Evolutionary conservation across 371 early-diverging fungal species (phyloP).

Genomic region (Phascolomyces articulosus): DNA sequence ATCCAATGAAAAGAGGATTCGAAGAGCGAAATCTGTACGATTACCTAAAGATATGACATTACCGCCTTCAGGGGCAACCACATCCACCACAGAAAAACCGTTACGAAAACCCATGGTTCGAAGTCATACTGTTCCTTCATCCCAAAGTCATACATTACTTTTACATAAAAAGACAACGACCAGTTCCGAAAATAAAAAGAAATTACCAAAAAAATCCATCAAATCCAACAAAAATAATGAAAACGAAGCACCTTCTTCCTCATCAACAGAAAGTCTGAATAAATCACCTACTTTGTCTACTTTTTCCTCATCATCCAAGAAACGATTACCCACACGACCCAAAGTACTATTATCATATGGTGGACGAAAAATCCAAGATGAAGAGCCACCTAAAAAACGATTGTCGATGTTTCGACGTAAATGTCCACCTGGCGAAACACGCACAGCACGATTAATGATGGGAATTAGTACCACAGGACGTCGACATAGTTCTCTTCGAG

Average conservation of each 20-base stretch:
- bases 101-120: slow-evolving; percentile 20
- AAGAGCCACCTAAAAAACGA: slow-evolving; percentile 25
- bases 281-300: slow-evolving; percentile 2
- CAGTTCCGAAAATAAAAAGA: neutral
- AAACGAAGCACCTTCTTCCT: neutral
- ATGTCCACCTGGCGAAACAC: slow-evolving; percentile 36
- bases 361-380: slow-evolving; percentile 3
- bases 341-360: slow-evolving; percentile 16
- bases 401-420: slow-evolving; percentile 35
- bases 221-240: neutral
- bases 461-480: slow-evolving; percentile 43
- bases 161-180: slow-evolving; percentile 7
- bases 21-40: slow-evolving; percentile 13
- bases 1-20: slow-evolving; percentile 8
- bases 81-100: neutral
- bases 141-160: slow-evolving; percentile 12
- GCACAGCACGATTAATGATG: slow-evolving; percentile 48
- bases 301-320: slow-evolving; percentile 7
- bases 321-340: slow-evolving; percentile 6
- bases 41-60: slow-evolving; percentile 5
- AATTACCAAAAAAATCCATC: slow-evolving; percentile 1
- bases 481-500: slow-evolving; percentile 21
- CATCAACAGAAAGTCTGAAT: neutral
- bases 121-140: slow-evolving; percentile 23
- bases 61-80: neutral